Evolutionary conservation across 2,329 filamentous ascomycete genomes (phyloP).

Genomic region (Fragosphaeria purpurea): DNA sequence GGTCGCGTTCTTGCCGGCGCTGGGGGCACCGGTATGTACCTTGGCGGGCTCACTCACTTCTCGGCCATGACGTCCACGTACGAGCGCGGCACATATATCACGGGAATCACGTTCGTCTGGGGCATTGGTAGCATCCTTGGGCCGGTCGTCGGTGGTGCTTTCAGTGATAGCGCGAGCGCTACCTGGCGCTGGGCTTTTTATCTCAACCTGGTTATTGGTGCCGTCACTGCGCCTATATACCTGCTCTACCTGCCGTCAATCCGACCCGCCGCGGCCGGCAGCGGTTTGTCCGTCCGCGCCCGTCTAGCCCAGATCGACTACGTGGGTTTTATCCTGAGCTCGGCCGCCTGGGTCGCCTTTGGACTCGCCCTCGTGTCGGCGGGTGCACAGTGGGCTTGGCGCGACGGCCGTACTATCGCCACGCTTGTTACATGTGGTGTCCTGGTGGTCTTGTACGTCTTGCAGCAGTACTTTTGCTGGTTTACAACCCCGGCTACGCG

Average conservation of each 20-base stretch:
- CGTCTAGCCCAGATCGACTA: slow-evolving; percentile 32
- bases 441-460: slow-evolving; percentile 20
- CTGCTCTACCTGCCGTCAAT: slow-evolving; percentile 21
- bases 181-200: slow-evolving; percentile 20
- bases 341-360: slow-evolving; percentile 26
- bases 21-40: slow-evolving; percentile 31
- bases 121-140: slow-evolving; percentile 20
- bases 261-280: slow-evolving; percentile 17
- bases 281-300: slow-evolving; percentile 17
- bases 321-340: slow-evolving; percentile 26
- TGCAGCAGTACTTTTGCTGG: slow-evolving; percentile 33
- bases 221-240: slow-evolving; percentile 15
- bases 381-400: slow-evolving; percentile 28
- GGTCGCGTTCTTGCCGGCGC: slow-evolving; percentile 39
- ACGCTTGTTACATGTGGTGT: slow-evolving; percentile 20
- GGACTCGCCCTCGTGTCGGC: slow-evolving; percentile 33
- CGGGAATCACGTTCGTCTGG: slow-evolving; percentile 7
- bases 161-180: slow-evolving; percentile 11
- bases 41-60: slow-evolving; percentile 27
- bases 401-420: slow-evolving; percentile 21
- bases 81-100: slow-evolving; percentile 18
- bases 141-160: slow-evolving; percentile 17
- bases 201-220: slow-evolving; percentile 21
- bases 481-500: slow-evolving; percentile 29
- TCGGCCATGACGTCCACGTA: slow-evolving; percentile 13